Evolutionary conservation across 1,139 yeast genomes (phyloP).

Genomic region (Starmera stellimalicola): DNA sequence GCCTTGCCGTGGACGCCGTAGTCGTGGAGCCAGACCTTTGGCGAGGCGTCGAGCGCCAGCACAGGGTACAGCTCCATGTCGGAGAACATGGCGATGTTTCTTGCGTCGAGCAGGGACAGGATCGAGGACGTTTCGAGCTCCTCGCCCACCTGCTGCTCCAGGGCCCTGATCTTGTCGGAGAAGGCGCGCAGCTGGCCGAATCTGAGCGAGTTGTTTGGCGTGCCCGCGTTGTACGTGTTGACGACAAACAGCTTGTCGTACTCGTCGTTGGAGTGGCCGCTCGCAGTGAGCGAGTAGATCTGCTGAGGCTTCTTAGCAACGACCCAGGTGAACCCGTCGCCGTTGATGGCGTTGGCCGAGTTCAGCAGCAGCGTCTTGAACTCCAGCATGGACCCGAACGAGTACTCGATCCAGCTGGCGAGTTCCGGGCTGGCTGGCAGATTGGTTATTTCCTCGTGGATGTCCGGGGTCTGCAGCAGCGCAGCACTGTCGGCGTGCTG

Average conservation of each 20-base stretch:
- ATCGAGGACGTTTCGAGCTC: conserved; percentile 6
- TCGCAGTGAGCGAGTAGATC: conserved; percentile 13
- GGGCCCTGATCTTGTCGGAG: conserved; percentile 6
- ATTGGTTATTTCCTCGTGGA: conserved; percentile 22
- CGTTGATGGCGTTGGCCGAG: conserved; percentile 55
- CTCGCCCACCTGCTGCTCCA: neutral
- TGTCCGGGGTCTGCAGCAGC: conserved; percentile 36
- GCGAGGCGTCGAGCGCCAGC: conserved; percentile 62
- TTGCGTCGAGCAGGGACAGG: conserved; percentile 23
- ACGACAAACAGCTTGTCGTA: conserved; percentile 47
- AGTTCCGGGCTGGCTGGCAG: conserved; percentile 6
- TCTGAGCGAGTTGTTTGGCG: conserved; percentile 35
- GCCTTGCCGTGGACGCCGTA: conserved; percentile 73
- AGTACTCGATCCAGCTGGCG: conserved; percentile 33
- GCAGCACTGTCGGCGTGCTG: conserved; percentile 22
- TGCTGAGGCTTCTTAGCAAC: conserved; percentile 43
- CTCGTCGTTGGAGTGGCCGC: conserved; percentile 17
- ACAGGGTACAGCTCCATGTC: conserved; percentile 44
- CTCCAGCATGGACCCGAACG: conserved; percentile 63
- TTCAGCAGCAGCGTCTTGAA: conserved; percentile 54
- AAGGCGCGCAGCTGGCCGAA: conserved; percentile 21
- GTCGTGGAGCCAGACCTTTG: conserved; percentile 58
- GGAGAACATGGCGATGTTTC: conserved; percentile 9
- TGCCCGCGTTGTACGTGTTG: conserved; percentile 71
- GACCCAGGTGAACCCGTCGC: conserved; percentile 71